A percentile compares a stretch with the other conserved stretches of the same genome.
Evolutionary conservation across 495 filamentous ascomycete genomes (phyloP).

Genomic region (Penicillium lividum): DNA sequence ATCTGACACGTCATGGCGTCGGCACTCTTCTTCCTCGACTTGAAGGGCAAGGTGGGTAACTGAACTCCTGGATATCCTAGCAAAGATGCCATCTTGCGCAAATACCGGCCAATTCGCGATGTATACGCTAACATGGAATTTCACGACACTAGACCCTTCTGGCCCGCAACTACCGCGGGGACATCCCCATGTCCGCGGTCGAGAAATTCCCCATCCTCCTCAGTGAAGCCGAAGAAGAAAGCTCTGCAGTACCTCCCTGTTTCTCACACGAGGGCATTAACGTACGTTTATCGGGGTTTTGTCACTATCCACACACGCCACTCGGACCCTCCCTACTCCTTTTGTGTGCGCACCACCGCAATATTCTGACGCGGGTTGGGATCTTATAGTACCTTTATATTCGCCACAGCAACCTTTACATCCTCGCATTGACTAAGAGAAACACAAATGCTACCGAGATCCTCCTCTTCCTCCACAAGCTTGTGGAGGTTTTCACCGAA

Average conservation of each 20-base stretch:
- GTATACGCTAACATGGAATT: not conserved
- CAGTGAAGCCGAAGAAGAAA: constrained; percentile 99
- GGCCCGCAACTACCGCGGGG: constrained; percentile 97
- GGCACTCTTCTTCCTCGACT: constrained; percentile 96
- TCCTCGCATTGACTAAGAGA: constrained; percentile 96
- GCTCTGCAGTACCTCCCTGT: constrained; percentile 94
- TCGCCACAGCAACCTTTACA: constrained; percentile 98
- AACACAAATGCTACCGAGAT: constrained; percentile 99
- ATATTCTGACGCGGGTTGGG: constrained; percentile 16
- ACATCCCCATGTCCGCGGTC: constrained; percentile 99
- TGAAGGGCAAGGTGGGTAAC: constrained; percentile 92
- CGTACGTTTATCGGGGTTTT: constrained; percentile 51
- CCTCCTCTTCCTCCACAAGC: constrained; percentile 94
- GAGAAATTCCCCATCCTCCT: constrained; percentile 98
- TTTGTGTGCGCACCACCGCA: constrained; percentile 15
- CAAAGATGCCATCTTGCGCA: not conserved
- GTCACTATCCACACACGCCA: not conserved
- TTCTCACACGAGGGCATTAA: constrained; percentile 99
- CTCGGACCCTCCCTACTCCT: constrained; percentile 18
- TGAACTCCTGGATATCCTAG: not conserved
- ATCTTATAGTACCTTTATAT: constrained; percentile 91
- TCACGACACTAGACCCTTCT: constrained; percentile 76
- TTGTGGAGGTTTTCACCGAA: constrained; percentile 98
- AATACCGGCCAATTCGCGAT: constrained; percentile 1
- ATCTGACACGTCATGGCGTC: constrained; percentile 75